A percentile compares a stretch with the other conserved stretches of the same genome.
Conservation (phyloP, 2,329 filamentous ascomycete species). For the Diaporthe australafricana region DNA sequence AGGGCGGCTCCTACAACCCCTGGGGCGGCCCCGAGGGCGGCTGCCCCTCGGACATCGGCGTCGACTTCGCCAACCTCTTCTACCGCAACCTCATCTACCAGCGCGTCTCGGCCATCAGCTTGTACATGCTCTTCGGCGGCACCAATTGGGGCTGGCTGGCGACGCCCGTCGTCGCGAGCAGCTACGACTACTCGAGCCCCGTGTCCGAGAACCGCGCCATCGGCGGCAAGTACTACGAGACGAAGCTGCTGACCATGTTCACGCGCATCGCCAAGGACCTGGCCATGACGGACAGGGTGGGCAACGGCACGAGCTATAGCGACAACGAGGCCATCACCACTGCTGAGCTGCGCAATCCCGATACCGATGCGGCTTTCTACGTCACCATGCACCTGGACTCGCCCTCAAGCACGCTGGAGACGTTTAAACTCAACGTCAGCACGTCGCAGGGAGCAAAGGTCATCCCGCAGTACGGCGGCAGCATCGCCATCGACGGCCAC, state of each 20-base stretch:
- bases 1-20: slow-evolving; percentile 70
- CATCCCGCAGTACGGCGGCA: slow-evolving; percentile 61
- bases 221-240: slow-evolving; percentile 71
- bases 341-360: slow-evolving; percentile 68
- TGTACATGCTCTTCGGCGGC: slow-evolving; percentile 75
- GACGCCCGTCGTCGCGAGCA: slow-evolving; percentile 67
- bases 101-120: slow-evolving; percentile 67
- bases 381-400: slow-evolving; percentile 67
- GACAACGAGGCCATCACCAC: slow-evolving; percentile 63
- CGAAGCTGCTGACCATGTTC: slow-evolving; percentile 70
- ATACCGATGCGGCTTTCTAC: slow-evolving; percentile 69
- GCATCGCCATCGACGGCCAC: slow-evolving; percentile 67
- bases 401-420: slow-evolving; percentile 60
- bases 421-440: slow-evolving; percentile 65
- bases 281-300: slow-evolving; percentile 63
- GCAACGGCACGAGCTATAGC: slow-evolving; percentile 59
- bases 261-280: slow-evolving; percentile 68
- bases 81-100: slow-evolving; percentile 72
- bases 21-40: slow-evolving; percentile 71
- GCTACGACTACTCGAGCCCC: slow-evolving; percentile 73
- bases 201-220: slow-evolving; percentile 70
- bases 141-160: slow-evolving; percentile 73
- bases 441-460: slow-evolving; percentile 66
- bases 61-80: slow-evolving; percentile 72
- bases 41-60: slow-evolving; percentile 64